Base-by-base conservation (phyloP, 192 early-diverging fungal genomes). In the Ambispora gerdemannii region DNA sequence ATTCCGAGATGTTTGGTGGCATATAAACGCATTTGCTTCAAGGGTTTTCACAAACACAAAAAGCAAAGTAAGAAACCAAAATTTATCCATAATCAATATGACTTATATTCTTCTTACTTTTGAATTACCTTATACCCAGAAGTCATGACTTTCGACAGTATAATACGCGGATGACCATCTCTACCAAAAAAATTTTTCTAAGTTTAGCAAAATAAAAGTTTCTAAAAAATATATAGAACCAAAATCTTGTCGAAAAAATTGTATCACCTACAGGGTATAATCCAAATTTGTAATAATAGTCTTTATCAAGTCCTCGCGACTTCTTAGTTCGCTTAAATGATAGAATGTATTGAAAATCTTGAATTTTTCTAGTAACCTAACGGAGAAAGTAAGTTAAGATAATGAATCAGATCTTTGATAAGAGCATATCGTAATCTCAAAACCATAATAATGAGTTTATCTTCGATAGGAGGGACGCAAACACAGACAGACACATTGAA, bases 81-180 rank as follows among this genome's bases (percentile, higher is more conserved):
- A n/a, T n/a, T n/a, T n/a, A n/a, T n/a, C n/a, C n/a, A n/a, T n/a
- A n/a, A n/a, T n/a, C n/a, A n/a, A n/a, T n/a, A n/a, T n/a, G n/a
- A n/a, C n/a, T n/a, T n/a, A n/a, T n/a, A n/a, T n/a, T n/a, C n/a
- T n/a, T n/a, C n/a, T n/a, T n/a, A n/a, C n/a, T n/a, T 27, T 19
- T n/a, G 3, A 49, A 15, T 50, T 34, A 85, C 83, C 50, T 93
- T 92, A 67, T 94, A 90, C 0, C 90, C 89, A 6, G 90, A 91
- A 2, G 91, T 91, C 87, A 93, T 89, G 15, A 95, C 77, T 73
- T 95, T 95, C 30, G 89, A 90, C 3, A 95, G 70, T 3, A 95
- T 78, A 4, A 92, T 83, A 6, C 93, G 82, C 0, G 90, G 84
- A 75, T 95, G 93, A 0, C 90, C 91, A 65, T 95, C 91, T 38